A percentile compares a stretch with the other conserved stretches of the same genome.
These are phyloP conservation scores for Plasmodium reichenowi DNA, from an alignment of 169 alveolate genomes.

Conservation along the genomic window DNA sequence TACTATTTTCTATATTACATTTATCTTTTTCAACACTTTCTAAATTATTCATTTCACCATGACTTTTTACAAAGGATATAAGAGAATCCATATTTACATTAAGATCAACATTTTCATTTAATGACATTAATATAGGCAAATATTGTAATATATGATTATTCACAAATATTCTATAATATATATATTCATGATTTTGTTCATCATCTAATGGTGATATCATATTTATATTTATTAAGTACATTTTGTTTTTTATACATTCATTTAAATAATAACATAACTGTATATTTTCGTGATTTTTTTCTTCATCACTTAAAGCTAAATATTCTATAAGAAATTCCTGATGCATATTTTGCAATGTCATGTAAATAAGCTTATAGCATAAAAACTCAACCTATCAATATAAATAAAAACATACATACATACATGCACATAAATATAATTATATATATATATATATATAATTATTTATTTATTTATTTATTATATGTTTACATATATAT, in stretches of 20 bases:
- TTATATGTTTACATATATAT: background rate
- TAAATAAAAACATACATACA: constrained; percentile 16
- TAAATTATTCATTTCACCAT: constrained; percentile 9
- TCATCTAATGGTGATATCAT: constrained; percentile 59
- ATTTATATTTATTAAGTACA: constrained; percentile 60
- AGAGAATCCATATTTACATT: constrained; percentile 40
- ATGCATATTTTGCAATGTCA: constrained; percentile 82
- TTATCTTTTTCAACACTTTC: constrained; percentile 14
- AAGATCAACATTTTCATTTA: constrained; percentile 30
- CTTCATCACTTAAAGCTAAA: constrained; percentile 55
- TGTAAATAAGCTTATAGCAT: constrained; percentile 77
- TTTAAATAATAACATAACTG: constrained; percentile 58
- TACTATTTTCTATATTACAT: background rate
- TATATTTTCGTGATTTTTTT: constrained; percentile 38
- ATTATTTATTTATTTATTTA: background rate
- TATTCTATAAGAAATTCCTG: constrained; percentile 64
- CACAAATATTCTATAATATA: constrained; percentile 26
- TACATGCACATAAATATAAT: background rate
- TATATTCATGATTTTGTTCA: constrained; percentile 41
- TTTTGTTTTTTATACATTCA: constrained; percentile 57
- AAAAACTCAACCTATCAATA: constrained; percentile 77
- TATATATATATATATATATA: constrained; percentile 8
- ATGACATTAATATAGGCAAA: constrained; percentile 31
- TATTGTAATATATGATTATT: constrained; percentile 41
- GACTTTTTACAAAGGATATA: constrained; percentile 27